Percentiles rank a stretch among this genome's conserved stretches.
Conservation (phyloP, 345 rosid species). For the Gossypium rotundifolium region DNA sequence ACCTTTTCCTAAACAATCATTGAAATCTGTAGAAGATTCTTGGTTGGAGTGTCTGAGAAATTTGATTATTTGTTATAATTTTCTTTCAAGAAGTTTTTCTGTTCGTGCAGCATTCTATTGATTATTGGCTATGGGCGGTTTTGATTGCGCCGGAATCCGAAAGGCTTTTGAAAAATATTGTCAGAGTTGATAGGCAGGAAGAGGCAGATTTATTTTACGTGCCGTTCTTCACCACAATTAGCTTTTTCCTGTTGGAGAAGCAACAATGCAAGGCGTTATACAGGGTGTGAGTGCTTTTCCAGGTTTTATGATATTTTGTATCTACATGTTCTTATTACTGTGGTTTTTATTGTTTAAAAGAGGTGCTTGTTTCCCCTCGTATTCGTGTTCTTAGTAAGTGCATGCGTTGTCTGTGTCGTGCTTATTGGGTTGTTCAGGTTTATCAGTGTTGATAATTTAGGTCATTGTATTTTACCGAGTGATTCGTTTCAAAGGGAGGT, state of each 20-base stretch:
- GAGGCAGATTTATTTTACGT: conserved; percentile 85
- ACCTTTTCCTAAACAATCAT: too few species aligned
- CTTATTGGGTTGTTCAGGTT: neutral
- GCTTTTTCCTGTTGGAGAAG: conserved; percentile 92
- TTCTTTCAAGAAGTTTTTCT: neutral
- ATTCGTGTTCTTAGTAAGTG: neutral
- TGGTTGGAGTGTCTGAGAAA: neutral
- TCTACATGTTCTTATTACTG: neutral
- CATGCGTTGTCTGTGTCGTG: neutral
- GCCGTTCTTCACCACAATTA: conserved; percentile 85
- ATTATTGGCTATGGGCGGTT: conserved; percentile 98
- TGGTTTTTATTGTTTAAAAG: neutral
- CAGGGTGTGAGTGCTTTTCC: conserved; percentile 94
- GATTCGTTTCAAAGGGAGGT: neutral
- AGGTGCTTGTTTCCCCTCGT: neutral
- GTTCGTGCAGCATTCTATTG: conserved; percentile 72
- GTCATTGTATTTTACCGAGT: neutral
- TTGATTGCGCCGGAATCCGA: conserved; percentile 69
- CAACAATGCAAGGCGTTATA: conserved; percentile 95
- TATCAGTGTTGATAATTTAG: neutral
- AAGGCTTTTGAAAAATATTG: conserved; percentile 71
- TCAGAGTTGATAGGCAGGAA: conserved; percentile 68
- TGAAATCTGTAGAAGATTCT: neutral
- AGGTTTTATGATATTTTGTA: conserved; percentile 14
- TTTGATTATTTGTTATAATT: neutral